Base-by-base conservation (phyloP, 345 rosid genomes). In the Eucalyptus tenuipes region DNA sequence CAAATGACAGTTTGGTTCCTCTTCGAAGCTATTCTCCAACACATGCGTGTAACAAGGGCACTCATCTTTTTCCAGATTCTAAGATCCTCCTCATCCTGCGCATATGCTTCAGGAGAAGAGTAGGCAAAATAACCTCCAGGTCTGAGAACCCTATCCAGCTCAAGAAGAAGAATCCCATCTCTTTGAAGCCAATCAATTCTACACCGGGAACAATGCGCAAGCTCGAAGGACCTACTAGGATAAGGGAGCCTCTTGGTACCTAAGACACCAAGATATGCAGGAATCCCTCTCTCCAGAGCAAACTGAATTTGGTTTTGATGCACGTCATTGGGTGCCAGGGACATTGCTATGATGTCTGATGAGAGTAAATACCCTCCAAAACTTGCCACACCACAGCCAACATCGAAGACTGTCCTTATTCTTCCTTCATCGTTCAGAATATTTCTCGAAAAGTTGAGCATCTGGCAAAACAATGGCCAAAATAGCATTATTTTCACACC, bases 281-380 rank as follows among this genome's bases (percentile, higher is more conserved):
- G 99, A 89, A 98, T 98, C 87, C 99, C 99, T 92, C 99, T 94
- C 92, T 98, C 99, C 85, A 98, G 89, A 6, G 99, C 99, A 93
- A 98, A 98, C 89, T 98, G 99, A 92, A 98, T 98, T 94, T 98
- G 99, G 93, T 98, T 98, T 91, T 98, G 99, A 92, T 98, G 99
- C 90, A 98, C 99, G 88, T 98, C 99, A 79, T 98, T 98, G 71
- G 99, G 99, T 14, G 99, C 99, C 87, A 98, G 88, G 12, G 99
- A 97, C 98, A 98, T 94, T 50, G 99, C 85, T 22, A 98, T 91
- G 79, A 98, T 94, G 90, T 97, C 95, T 48, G 99, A 97, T 79
- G 99, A 93, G 59, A 98, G 95, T 87, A 98, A 96, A 90, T 97
- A 98, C 44, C 93, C 99, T 91, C 99, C 99, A 91, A 98, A 98